A percentile compares a stretch with the other conserved stretches of the same genome.
Evolutionary conservation across 2,329 filamentous ascomycete genomes (phyloP).

Genomic region (Hymenoscyphus infarciens): DNA sequence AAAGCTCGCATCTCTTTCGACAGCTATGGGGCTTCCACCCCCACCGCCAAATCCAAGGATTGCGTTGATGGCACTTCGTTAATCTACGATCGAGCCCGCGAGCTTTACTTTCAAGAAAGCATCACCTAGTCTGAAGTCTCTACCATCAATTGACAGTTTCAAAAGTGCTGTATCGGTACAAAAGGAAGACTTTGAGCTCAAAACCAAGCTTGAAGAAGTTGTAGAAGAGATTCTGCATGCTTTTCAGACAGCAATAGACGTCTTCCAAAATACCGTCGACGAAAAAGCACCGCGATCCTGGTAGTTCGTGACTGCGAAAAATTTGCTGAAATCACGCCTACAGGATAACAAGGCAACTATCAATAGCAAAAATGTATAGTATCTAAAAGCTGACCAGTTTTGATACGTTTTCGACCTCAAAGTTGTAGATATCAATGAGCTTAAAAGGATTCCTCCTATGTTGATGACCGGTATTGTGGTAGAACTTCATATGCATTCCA

Average conservation of each 20-base stretch:
- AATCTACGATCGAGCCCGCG: not conserved
- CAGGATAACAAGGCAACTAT: not conserved
- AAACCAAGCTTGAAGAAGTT: slow-evolving; percentile 15
- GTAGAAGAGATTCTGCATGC: slow-evolving; percentile 18
- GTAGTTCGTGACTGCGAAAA: not conserved
- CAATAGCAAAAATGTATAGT: not conserved
- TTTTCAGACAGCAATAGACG: slow-evolving; percentile 18
- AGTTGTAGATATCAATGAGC: slow-evolving; percentile 7
- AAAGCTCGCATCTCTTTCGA: not conserved
- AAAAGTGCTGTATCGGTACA: slow-evolving; percentile 18
- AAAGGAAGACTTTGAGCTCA: slow-evolving; percentile 3
- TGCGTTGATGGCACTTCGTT: not conserved
- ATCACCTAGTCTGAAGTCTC: slow-evolving; percentile 12
- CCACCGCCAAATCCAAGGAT: not conserved
- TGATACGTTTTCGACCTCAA: not conserved
- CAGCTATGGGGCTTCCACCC: not conserved
- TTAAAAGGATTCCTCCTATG: not conserved
- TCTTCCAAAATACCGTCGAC: slow-evolving; percentile 12
- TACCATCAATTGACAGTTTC: slow-evolving; percentile 18
- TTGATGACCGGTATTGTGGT: not conserved
- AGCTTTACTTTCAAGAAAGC: not conserved
- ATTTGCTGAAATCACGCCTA: not conserved
- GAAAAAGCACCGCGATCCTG: not conserved
- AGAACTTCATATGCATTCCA: not conserved
- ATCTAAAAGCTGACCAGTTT: not conserved